Evolutionary conservation across 2,329 filamentous ascomycete genomes (phyloP), one percentile per base, ranked within the genome.

Genomic region (Malbranchea zuffiana): DNA sequence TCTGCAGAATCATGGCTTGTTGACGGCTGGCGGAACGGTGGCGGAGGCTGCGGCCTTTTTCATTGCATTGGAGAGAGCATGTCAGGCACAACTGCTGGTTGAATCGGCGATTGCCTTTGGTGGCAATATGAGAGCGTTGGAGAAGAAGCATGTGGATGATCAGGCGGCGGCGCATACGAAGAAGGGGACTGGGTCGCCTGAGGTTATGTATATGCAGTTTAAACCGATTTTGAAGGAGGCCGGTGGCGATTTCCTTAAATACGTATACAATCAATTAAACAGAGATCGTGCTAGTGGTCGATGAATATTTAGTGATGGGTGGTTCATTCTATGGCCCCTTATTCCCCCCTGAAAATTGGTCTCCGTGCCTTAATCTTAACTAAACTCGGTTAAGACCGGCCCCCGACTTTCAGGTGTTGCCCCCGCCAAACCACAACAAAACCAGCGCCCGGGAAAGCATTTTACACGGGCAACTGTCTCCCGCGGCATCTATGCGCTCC

Each of bases 31-130:
- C 3, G 51, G 57, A 5, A 85, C 80, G 0, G 80, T 86, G 1
- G 80, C 83, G 47, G 81, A 86, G 56, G 80, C 80, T 1, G 76
- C 75, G 0, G 82, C 75, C 50, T 56, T 84, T 23, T 80, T 82
- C 50, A 77, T 74, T 0, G 59, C 79, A 25, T 66, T 84, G 52
- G 81, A 85, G 57, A 67, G 77, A 26, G 73, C 72, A 18, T 85
- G 80, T 51, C 68, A 75, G 35, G 70, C 80, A 12, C 80, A 85
- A 60, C 61, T 84, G 26, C 61, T 70, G 46, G 75, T 77, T 17
- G 80, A 86, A 56, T 76, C 78, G 0, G 76, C 80, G n/a, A n/a
- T n/a, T n/a, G n/a, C n/a, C n/a, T n/a, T n/a, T n/a, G 16, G 23
- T 12, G 23, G 23, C 12, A 25, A 25, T 25, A 12, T 12, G 10